Base-by-base conservation (phyloP, 768 basidiomycete genomes). In the Kwoniella dendrophila region DNA sequence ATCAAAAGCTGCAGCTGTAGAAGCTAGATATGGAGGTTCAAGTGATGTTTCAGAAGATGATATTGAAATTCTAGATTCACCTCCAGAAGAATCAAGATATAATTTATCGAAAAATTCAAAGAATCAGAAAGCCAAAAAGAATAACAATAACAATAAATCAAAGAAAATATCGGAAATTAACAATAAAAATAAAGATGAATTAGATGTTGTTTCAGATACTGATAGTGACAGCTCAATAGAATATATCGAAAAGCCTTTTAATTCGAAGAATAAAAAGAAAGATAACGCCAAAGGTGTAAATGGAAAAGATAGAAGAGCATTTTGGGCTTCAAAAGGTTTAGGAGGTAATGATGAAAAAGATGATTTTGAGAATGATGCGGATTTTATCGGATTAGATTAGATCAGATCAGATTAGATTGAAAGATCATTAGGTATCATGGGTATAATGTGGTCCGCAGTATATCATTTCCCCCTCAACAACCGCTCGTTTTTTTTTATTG, bases 311-410 rank as follows among this genome's bases (percentile, higher is more conserved):
- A 72, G 58, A 56, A 57, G 62, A 32, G 71, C 66, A 16, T 72
- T 72, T 44, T 72, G 71, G 71, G 62, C 62, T 6, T 51, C 68
- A 18, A 72, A 72, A 57, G 71, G 61, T 45, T 50, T 55, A 36
- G 29, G 32, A 30, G 41, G 62, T n/a, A 18, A 55, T 51, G 44
- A 54, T 41, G 38, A 33, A 10, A 38, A 52, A n/a, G 53, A 47
- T 36, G 62, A 57, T 7, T 56, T 55, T 48, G 62, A 56, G 24
- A 47, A 63, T 40, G 60, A 56, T 54, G 43, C 60, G 43, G 60
- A 55, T 20, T 62, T 56, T 20, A 48, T 62, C 8, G 60, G 60
- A n/a, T 33, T 62, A 14, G 60, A 62, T 16, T 62, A 26, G 36
- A 26, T 20, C 14, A 14, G 0, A 26, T 30, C 12, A 11, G n/a